Evolutionary conservation across 2,329 filamentous ascomycete species (phyloP).

Genomic region (Ophiocordyceps camponoti-saundersi): DNA sequence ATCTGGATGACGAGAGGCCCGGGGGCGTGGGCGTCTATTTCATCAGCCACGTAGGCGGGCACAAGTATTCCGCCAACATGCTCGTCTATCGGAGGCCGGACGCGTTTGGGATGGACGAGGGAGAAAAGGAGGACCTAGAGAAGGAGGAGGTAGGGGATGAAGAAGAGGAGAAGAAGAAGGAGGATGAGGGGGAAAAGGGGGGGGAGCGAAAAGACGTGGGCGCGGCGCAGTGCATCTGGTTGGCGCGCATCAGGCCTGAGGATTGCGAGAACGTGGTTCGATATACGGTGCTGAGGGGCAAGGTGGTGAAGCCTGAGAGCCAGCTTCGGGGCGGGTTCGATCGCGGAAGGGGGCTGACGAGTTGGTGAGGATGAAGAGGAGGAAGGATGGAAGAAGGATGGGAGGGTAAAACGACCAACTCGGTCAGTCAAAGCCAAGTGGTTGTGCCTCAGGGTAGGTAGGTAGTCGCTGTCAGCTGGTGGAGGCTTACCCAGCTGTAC

Average conservation of each 20-base stretch:
- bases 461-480: no score
- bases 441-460: no score
- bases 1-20: slow-evolving; percentile 73
- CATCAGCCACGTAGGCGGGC: slow-evolving; percentile 87
- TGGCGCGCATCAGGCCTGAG: slow-evolving; percentile 68
- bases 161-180: slow-evolving; percentile 8
- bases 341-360: slow-evolving; percentile 59
- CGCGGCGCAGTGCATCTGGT: slow-evolving; percentile 82
- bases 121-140: slow-evolving; percentile 8
- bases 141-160: slow-evolving; percentile 13
- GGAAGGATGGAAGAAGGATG: neutral
- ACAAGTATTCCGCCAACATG: slow-evolving; percentile 92
- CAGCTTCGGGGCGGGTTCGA: slow-evolving; percentile 89
- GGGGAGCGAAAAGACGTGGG: slow-evolving; percentile 23
- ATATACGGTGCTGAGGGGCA: slow-evolving; percentile 83
- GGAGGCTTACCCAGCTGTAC: no score
- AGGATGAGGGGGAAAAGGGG: slow-evolving; percentile 13
- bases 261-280: slow-evolving; percentile 85
- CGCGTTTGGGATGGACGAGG: slow-evolving; percentile 35
- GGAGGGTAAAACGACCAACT: neutral
- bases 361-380: slow-evolving; percentile 46
- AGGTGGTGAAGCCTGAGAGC: slow-evolving; percentile 74
- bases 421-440: no score
- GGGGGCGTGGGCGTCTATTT: slow-evolving; percentile 94
- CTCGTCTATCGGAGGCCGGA: slow-evolving; percentile 65